phyloP scores from a whole-genome alignment of 441 rosid species.

The Populus hybrid region DNA sequence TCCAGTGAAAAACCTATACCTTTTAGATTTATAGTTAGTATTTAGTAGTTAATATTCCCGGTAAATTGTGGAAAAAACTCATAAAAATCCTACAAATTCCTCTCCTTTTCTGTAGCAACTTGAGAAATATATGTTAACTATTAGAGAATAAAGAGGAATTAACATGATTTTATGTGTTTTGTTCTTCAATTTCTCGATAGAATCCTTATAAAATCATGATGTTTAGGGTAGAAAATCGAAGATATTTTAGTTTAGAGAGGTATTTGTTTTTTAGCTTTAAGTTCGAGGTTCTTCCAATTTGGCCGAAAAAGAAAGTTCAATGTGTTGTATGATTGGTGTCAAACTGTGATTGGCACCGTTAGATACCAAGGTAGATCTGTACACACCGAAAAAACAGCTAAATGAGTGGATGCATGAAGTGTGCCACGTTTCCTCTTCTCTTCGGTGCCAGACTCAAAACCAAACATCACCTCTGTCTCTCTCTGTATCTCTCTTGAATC shows the following conservation, averaged over 20 bases:
- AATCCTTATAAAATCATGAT: not conserved
- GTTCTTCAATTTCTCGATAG: not conserved
- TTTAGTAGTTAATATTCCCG: no score
- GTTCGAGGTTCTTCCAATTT: not conserved
- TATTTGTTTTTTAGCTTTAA: no score
- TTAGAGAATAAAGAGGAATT: not conserved
- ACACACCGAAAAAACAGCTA: not conserved
- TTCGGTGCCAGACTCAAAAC: constrained; percentile 32
- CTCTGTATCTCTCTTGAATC: constrained; percentile 12
- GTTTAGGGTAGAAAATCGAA: not conserved
- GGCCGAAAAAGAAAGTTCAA: not conserved
- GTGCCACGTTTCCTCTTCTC: constrained; percentile 58
- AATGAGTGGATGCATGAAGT: constrained; percentile 31
- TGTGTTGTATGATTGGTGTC: not conserved
- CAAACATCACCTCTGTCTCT: not conserved
- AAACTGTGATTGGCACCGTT: not conserved
- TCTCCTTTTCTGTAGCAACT: not conserved
- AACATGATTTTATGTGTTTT: not conserved
- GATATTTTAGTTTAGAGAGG: not conserved
- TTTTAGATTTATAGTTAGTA: no score
- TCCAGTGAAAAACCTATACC: no score
- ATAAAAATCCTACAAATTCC: not conserved
- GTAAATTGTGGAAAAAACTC: no score
- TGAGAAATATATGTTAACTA: not conserved
- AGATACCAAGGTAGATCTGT: not conserved